A percentile compares a stretch with the other conserved stretches of the same genome.
Conservation (phyloP, 2,329 filamentous ascomycete species). For the Cytospora chrysosperma region DNA sequence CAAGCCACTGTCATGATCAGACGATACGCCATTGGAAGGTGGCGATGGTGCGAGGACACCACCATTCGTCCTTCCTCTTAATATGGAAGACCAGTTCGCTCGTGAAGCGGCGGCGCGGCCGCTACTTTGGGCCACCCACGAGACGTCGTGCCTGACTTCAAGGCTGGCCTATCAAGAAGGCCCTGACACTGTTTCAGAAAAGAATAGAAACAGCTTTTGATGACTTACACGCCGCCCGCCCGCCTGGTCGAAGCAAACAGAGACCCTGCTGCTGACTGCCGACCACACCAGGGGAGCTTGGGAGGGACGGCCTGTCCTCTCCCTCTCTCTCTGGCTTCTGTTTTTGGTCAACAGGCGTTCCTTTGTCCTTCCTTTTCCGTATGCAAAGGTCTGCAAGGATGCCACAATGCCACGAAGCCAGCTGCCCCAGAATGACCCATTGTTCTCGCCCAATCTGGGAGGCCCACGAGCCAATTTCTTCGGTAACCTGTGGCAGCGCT, state of each 20-base stretch:
- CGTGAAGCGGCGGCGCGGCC: slow-evolving; percentile 22
- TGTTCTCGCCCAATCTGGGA: slow-evolving; percentile 36
- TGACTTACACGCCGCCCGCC: slow-evolving; percentile 16
- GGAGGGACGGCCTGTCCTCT: slow-evolving; percentile 11
- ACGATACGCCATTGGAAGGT: slow-evolving; percentile 6
- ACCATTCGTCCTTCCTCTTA: no score
- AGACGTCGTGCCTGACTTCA: slow-evolving; percentile 14
- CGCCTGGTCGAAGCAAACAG: slow-evolving; percentile 9
- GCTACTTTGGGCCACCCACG: slow-evolving; percentile 19
- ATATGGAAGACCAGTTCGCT: slow-evolving; percentile 5
- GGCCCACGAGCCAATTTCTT: slow-evolving; percentile 44
- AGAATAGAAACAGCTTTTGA: slow-evolving; percentile 29
- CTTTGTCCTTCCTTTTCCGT: not conserved
- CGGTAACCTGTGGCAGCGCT: slow-evolving; percentile 41
- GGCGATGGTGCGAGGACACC: slow-evolving; percentile 4
- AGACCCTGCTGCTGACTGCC: no score
- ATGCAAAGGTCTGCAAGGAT: not conserved
- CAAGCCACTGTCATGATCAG: slow-evolving; percentile 4
- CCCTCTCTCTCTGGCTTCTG: slow-evolving; percentile 11
- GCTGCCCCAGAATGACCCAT: slow-evolving; percentile 19
- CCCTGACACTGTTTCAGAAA: slow-evolving; percentile 30
- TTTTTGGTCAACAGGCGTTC: slow-evolving; percentile 10
- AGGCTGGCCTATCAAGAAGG: slow-evolving; percentile 19
- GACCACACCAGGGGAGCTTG: slow-evolving; percentile 2
- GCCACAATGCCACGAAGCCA: slow-evolving; percentile 16